A percentile compares a stretch with the other conserved stretches of the same genome.
phyloP scores from a whole-genome alignment of 176 grass and related monocot genomes.

The Raddia distichophylla region DNA sequence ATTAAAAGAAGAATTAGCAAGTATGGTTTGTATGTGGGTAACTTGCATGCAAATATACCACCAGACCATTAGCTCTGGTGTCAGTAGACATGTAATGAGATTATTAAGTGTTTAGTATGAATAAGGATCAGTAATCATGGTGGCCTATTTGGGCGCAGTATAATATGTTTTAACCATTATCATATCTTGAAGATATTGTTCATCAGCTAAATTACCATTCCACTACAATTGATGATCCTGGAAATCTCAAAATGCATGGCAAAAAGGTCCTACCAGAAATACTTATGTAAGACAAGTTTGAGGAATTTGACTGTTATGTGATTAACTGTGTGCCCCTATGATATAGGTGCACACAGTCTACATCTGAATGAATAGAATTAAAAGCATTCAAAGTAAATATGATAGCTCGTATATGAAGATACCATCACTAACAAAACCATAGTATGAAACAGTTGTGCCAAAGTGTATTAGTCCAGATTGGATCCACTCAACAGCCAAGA shows the following conservation, averaged over 20 bases:
- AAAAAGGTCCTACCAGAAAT: constrained; percentile 13
- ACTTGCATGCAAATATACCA: constrained; percentile 14
- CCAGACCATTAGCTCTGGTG: not conserved
- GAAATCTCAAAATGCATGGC: not conserved
- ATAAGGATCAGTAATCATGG: not conserved
- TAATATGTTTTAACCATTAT: constrained; percentile 23
- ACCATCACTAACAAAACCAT: constrained; percentile 98
- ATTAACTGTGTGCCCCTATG: not conserved
- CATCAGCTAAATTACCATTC: constrained; percentile 1
- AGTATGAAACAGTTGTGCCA: constrained; percentile 96
- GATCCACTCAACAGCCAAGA: constrained; percentile 88
- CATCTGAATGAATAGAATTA: not conserved
- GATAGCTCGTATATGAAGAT: constrained; percentile 39
- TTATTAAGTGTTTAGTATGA: not conserved
- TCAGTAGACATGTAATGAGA: not conserved
- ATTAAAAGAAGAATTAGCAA: constrained; percentile 5
- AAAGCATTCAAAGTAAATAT: constrained; percentile 15
- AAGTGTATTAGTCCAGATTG: constrained; percentile 83
- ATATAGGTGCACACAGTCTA: not conserved
- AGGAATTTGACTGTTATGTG: not conserved
- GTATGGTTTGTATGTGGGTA: not conserved
- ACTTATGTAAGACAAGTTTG: not conserved
- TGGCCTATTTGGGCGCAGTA: not conserved
- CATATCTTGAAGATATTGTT: not conserved
- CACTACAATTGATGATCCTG: not conserved